Evolutionary conservation across 2,329 filamentous ascomycete species (phyloP), one percentile per base, ranked within the genome.

Genomic region (Ilyonectria destructans): DNA sequence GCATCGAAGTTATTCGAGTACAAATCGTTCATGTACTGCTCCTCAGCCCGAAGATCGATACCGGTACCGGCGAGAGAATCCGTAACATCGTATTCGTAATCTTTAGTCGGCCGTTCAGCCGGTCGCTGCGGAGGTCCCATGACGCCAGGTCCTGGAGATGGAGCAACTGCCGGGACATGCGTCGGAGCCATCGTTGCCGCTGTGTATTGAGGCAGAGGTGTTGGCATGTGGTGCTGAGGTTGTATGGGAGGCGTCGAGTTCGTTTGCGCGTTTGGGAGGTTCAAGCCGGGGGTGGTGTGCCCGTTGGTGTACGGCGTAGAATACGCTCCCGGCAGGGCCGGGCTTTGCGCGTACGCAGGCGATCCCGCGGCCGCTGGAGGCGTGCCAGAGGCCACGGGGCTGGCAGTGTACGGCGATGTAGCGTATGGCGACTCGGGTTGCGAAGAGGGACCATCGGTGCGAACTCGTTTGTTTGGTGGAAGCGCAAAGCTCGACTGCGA

Each of bases 21-120:
- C 64, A 90, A 85, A 67, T 90, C 90, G 51, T 93, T 91, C 80
- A 96, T 86, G 72, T 90, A 93, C 74, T 95, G 93, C 77, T 97
- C 94, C 80, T 97, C 95, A 71, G 94, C 94, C 66, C 92, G 91
- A 54, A 97, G 82, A 83, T 97, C 93, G 70, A 98, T 94, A 57
- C 94, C 95, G 17, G 94, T 96, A 19, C 93, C 93, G 19, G 92
- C 91, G 62, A 97, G 82, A 58, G 95, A 93, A 82, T 98, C 95
- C 71, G 92, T 93, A 52, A 95, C 88, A 75, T 97, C 94, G 74
- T 95, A 90, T 65, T 89, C 84, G 63, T 86, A 85, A 62, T 87
- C 86, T 71, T 90, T 94, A 13, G 88, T 86, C 49, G 90, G 88
- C 71, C 86, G 85, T 65, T 92, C 92, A 19, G 85, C 85, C 65